These are phyloP conservation scores for Xylaria polymorpha DNA, from an alignment of 2,329 filamentous ascomycete species.

Conservation along the genomic window DNA sequence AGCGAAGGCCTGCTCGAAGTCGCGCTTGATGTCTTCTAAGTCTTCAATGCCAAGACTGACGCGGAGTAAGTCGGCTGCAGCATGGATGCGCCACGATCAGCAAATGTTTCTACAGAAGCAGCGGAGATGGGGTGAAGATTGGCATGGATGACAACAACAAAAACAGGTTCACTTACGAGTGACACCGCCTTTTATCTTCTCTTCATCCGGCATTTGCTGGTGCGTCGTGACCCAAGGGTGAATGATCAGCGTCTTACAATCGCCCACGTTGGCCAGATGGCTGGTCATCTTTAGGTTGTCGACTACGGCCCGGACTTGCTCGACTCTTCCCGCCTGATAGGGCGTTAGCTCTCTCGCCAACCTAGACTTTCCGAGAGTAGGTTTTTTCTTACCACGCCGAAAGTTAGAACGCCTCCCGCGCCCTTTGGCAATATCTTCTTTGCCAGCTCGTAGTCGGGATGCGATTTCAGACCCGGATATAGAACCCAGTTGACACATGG, in stretches of 20 bases:
- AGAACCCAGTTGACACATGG: conserved; percentile 77
- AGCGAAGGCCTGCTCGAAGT: conserved; percentile 75
- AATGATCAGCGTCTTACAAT: conserved; percentile 77
- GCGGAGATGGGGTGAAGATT: not conserved
- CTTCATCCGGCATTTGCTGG: conserved; percentile 74
- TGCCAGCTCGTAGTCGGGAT: conserved; percentile 71
- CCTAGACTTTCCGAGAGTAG: not conserved
- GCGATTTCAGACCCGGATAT: conserved; percentile 75
- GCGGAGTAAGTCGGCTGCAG: conserved; percentile 67
- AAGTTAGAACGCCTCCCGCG: conserved; percentile 76
- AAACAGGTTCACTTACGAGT: conserved; percentile 55
- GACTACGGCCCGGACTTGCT: conserved; percentile 63
- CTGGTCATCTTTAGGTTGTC: conserved; percentile 79
- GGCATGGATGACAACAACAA: not conserved
- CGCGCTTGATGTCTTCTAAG: conserved; percentile 77
- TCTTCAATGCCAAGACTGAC: conserved; percentile 78
- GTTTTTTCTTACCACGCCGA: conserved; percentile 73
- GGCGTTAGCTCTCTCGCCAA: conserved; percentile 53
- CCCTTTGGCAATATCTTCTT: conserved; percentile 77
- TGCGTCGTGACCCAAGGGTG: conserved; percentile 80
- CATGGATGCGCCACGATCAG: conserved; percentile 21
- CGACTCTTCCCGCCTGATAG: conserved; percentile 49
- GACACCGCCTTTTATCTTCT: conserved; percentile 72
- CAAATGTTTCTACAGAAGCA: not conserved
- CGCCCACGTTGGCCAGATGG: conserved; percentile 79